Base-by-base conservation (phyloP, 257 asterid genomes). In the Fraxinus quadrangulata region DNA sequence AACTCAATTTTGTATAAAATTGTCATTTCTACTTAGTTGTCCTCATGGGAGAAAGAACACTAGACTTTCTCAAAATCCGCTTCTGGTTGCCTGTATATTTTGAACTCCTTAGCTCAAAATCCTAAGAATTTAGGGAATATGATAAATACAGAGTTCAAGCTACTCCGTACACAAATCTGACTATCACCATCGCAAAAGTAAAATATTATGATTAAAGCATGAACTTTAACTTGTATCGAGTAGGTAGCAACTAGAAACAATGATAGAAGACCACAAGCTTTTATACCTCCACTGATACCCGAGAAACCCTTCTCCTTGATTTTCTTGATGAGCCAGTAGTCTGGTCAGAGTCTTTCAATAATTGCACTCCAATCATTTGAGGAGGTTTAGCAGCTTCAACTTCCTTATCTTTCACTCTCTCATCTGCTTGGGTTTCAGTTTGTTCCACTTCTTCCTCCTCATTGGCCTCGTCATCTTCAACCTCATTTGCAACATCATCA, bases 281-380 rank as follows among this genome's bases (percentile, higher is more conserved):
- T 36, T 75, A 28, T 82, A 95, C 99, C 92, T 90, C 96, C 85
- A 84, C 85, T 24, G 95, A 83, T 80, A 59, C 84, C 74, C 97
- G 89, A 77, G 94, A 82, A 71, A 85, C 77, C 87, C 87, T 86
- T 87, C 88, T 88, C 88, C 88, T 89, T 24, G 93, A 85, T 83
- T 95, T 93, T 82, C 87, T 90, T 74, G 98, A 88, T 49, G 96
- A 87, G 80, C 90, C 83, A 70, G 91, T 82, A 17, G 83, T 81
- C 81, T 85, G 94, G 47, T 93, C 98, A 65, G 94, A 87, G 82
- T 95, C 99, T 84, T 85, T 91, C 83, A 95, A 74, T 84, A 93
- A 85, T 83, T 95, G 98, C 82, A 93, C 97, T 77, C 99, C 99
- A 84, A 95, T 93, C 99, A 95, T 95, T 84, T 90, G 97, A 87